Base-by-base conservation (phyloP, 2,329 filamentous ascomycete genomes). In the Septoria linicola region DNA sequence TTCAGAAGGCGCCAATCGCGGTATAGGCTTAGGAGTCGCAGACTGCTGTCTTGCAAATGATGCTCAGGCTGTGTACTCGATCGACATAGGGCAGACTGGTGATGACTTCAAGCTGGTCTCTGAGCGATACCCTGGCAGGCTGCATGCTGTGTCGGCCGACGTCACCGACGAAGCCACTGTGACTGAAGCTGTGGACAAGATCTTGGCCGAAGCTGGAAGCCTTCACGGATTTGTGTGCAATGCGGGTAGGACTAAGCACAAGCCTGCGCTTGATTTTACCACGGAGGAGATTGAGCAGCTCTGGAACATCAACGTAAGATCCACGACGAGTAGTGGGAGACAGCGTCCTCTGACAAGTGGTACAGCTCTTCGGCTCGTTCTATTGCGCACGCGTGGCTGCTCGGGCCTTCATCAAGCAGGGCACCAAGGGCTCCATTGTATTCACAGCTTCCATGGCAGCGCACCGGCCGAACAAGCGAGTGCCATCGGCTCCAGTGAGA, bases 161-260 rank as follows among this genome's bases (percentile, higher is more conserved):
- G 73, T 78, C 1, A 78, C 76, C 0, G 68, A 74, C 20, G 74
- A 78, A 59, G 65, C 64, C 1, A 74, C 63, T n/a, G 71, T 77
- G 35, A 68, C 70, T 2, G 65, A 66, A 2, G 75, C 74, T 2
- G 64, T 78, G 0, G 74, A 78, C 49, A 62, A 67, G 43, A 74
- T 78, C 7, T 58, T 79, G 2, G 59, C 59, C 8, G 68, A 76
- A 43, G 67, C 66, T 0, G 76, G 75, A 3, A 70, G 66, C 3
- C 55, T 78, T 6, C 72, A 78, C 49, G 76, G 76, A 66, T 74
- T 79, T 2, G 72, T 70, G 10, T 30, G 17, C 19, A 79, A 80
- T 52, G 76, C 76, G 0, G 76, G 76, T 11, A 65, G 72, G 11
- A 80, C 76, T 10, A 76, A 78, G 58, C 77, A 79, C 56, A 78